Percentiles rank a stretch among this genome's conserved stretches.
phyloP scores from a whole-genome alignment of 352 stramenopile species.

The Blastocystis sp. region DNA sequence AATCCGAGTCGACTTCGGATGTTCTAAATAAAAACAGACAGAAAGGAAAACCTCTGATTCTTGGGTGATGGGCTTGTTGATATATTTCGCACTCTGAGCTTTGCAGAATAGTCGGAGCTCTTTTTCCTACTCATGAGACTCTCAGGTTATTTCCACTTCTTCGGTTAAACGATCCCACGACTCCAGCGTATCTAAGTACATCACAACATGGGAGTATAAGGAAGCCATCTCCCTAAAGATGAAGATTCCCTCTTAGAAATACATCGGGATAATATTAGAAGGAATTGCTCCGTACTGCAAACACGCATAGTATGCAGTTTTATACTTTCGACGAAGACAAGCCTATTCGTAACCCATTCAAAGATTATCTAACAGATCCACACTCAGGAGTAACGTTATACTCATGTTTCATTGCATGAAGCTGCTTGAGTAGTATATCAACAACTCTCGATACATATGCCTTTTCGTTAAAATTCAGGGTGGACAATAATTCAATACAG shows the following conservation, averaged over 20 bases:
- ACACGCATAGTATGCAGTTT: neutral
- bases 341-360: neutral
- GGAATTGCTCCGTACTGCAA: neutral
- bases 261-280: conserved; percentile 16
- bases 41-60: neutral
- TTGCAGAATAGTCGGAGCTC: neutral
- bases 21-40: neutral
- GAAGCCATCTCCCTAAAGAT: conserved; percentile 4
- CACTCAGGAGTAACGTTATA: neutral
- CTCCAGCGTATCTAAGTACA: conserved; percentile 10
- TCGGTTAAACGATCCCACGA: neutral
- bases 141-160: neutral
- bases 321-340: neutral
- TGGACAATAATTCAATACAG: neutral
- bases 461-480: neutral
- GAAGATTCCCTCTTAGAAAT: neutral
- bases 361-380: neutral
- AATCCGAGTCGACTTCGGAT: neutral
- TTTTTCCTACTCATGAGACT: conserved; percentile 12
- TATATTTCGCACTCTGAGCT: neutral
- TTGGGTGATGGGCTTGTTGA: neutral
- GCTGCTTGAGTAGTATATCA: neutral
- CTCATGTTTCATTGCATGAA: neutral
- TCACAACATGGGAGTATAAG: conserved; percentile 4
- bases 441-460: neutral